Percentiles rank a stretch among this genome's conserved stretches.
Conservation (phyloP, 306 rosid genomes). For the Potentilla sterilis region DNA sequence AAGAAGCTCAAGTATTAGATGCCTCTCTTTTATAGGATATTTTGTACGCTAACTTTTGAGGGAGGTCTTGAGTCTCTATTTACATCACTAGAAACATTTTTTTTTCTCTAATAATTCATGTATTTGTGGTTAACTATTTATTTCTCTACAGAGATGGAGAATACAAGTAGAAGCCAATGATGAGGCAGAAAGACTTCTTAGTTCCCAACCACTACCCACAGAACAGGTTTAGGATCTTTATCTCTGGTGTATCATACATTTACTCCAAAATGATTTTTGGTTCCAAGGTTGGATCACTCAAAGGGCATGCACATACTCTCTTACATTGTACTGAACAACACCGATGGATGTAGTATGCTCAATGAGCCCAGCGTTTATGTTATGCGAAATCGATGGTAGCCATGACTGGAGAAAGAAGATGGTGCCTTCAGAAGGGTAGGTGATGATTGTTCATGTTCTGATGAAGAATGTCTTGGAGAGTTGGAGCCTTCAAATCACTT, state of each 20-base stretch:
- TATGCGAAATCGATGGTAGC: background rate
- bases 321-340: background rate
- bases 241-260: constrained; percentile 18
- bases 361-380: background rate
- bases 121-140: background rate
- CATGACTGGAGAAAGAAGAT: background rate
- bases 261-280: constrained; percentile 14
- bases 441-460: constrained; percentile 20
- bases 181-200: constrained; percentile 89
- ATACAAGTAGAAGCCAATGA: constrained; percentile 87
- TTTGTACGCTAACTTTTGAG: background rate
- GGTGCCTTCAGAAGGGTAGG: background rate
- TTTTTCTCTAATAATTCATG: background rate
- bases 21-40: background rate
- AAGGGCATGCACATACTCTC: background rate
- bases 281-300: background rate
- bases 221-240: constrained; percentile 41
- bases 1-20: background rate
- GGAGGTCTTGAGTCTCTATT: background rate
- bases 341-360: background rate
- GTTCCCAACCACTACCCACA: constrained; percentile 56
- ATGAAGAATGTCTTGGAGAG: background rate
- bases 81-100: background rate
- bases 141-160: constrained; percentile 63
- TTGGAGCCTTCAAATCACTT: background rate